phyloP scores from a whole-genome alignment of 2,329 filamentous ascomycete genomes.

The Penicillium paneum region DNA sequence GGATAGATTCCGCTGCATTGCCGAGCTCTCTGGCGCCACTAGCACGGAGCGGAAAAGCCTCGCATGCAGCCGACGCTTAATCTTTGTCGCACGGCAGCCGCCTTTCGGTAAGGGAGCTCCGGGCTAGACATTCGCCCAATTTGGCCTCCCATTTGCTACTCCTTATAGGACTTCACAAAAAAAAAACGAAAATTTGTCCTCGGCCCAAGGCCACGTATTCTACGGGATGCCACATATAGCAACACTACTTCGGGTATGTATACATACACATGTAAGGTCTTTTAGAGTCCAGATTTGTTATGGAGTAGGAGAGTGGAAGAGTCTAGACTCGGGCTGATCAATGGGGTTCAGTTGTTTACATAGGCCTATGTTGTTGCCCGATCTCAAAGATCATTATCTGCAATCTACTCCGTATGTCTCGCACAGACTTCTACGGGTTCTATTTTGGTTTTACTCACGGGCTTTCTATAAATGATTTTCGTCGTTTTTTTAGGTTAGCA shows the following conservation, averaged over 20 bases:
- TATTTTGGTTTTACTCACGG: not conserved
- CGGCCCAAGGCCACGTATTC: conserved; percentile 3
- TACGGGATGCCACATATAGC: not conserved
- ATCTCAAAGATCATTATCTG: not conserved
- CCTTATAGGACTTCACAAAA: not conserved
- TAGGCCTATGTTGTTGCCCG: not conserved
- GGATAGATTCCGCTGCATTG: not conserved
- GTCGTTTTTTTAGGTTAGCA: not conserved
- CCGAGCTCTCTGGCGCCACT: conserved; percentile 13
- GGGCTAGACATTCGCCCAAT: not conserved
- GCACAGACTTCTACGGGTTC: not conserved
- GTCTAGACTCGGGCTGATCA: conserved; percentile 5
- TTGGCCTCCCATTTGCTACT: not conserved
- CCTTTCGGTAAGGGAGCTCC: not conserved
- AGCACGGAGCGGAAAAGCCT: conserved; percentile 9
- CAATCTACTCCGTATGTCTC: not conserved
- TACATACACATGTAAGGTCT: conserved; percentile 2
- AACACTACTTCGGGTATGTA: not conserved
- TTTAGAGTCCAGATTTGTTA: conserved; percentile 1
- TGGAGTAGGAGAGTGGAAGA: not conserved
- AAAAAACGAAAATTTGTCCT: not conserved
- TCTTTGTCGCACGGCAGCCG: conserved; percentile 7
- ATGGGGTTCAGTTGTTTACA: not conserved
- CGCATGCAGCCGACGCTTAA: conserved; percentile 16
- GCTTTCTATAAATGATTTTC: not conserved